Conservation (phyloP, 768 basidiomycete genomes). For the Asterophora parasitica region DNA sequence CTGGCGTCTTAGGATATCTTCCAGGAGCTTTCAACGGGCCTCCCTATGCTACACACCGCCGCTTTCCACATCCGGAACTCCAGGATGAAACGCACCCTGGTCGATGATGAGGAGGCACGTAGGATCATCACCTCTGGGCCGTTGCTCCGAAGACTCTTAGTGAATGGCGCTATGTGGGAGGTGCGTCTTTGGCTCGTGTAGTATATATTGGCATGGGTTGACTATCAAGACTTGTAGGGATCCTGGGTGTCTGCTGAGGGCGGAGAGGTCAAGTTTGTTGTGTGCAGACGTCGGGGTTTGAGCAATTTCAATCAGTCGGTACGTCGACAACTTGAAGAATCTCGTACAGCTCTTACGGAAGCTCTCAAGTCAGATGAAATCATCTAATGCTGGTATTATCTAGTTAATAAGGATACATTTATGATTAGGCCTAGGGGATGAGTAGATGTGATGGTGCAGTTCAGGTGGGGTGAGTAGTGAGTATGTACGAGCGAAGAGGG, state of each 20-base stretch:
- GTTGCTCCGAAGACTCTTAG: constrained; percentile 24
- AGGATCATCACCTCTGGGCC: constrained; percentile 22
- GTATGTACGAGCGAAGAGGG: neutral
- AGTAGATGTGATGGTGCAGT: neutral
- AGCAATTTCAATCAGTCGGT: neutral
- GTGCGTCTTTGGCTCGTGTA: constrained; percentile 15
- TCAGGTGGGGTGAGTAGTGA: constrained; percentile 1
- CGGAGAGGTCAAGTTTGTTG: constrained; percentile 3
- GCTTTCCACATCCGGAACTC: constrained; percentile 30
- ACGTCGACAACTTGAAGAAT: too few relatives aligned
- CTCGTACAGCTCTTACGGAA: too few relatives aligned
- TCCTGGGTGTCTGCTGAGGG: constrained; percentile 11
- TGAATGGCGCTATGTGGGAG: constrained; percentile 33
- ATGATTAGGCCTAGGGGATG: constrained; percentile 1
- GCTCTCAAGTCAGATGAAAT: neutral
- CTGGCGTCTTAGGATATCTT: constrained; percentile 21
- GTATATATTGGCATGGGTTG: neutral
- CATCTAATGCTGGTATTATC: constrained; percentile 9
- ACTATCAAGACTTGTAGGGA: constrained; percentile 7
- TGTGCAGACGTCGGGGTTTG: neutral
- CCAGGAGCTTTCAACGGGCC: constrained; percentile 14
- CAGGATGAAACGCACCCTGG: constrained; percentile 17
- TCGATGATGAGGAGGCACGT: constrained; percentile 19
- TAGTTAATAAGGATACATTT: constrained; percentile 11
- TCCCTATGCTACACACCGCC: constrained; percentile 27